These are phyloP conservation scores for Pichia sp. DNA, from an alignment of 1,139 yeast genomes.

Conservation along the genomic window DNA sequence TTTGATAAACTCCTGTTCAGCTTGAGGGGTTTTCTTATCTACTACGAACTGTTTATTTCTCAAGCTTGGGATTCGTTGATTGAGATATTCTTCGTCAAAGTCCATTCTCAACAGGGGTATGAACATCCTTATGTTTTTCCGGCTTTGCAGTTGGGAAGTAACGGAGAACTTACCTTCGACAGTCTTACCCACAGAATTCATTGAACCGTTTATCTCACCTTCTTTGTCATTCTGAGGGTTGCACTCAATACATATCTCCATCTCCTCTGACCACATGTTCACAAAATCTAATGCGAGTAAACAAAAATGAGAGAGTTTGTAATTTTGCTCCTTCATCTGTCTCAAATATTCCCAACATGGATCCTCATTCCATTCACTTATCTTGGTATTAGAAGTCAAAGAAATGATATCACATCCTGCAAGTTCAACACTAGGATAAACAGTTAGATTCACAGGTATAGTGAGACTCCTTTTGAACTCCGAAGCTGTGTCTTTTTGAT, in stretches of 20 bases:
- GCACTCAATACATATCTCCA: slow-evolving; percentile 25
- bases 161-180: slow-evolving; percentile 33
- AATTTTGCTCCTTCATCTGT: slow-evolving; percentile 25
- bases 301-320: slow-evolving; percentile 50
- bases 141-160: slow-evolving; percentile 29
- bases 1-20: slow-evolving; percentile 47
- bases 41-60: slow-evolving; percentile 69
- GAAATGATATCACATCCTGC: slow-evolving; percentile 73
- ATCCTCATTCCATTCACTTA: slow-evolving; percentile 28
- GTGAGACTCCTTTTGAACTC: slow-evolving; percentile 50
- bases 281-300: slow-evolving; percentile 63
- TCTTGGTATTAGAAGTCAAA: slow-evolving; percentile 31
- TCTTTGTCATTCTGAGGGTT: slow-evolving; percentile 23
- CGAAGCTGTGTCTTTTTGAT: slow-evolving; percentile 30
- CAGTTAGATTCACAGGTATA: slow-evolving; percentile 65
- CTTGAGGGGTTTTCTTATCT: slow-evolving; percentile 53
- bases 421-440: slow-evolving; percentile 66
- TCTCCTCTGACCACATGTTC: slow-evolving; percentile 60
- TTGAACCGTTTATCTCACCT: slow-evolving; percentile 22
- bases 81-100: slow-evolving; percentile 41
- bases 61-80: slow-evolving; percentile 66
- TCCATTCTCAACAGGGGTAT: slow-evolving; percentile 63
- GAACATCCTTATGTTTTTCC: slow-evolving; percentile 50
- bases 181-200: slow-evolving; percentile 17
- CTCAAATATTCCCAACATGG: slow-evolving; percentile 32